Evolutionary conservation across 1,284 basidiomycete species (phyloP).

Genomic region (Cryptococcus sp.): DNA sequence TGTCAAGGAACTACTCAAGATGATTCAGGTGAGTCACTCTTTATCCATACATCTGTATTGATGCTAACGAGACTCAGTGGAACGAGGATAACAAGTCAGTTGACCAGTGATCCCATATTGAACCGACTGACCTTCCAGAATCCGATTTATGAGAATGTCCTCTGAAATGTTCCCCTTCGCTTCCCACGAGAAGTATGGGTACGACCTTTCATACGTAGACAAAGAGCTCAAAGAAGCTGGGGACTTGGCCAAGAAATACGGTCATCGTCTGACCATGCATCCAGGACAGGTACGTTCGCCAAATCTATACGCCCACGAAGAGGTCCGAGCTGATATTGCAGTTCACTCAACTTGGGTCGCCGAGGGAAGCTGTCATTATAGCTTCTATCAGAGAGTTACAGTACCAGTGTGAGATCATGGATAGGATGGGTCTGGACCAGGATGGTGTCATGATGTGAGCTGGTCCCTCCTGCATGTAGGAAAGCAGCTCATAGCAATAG

Average conservation of each 20-base stretch:
- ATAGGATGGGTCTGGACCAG: conserved; percentile 61
- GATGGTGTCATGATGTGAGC: conserved; percentile 45
- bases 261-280: conserved; percentile 78
- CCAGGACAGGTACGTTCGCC: conserved; percentile 61
- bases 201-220: conserved; percentile 57
- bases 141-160: conserved; percentile 75
- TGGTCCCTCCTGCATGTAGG: neutral
- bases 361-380: conserved; percentile 64
- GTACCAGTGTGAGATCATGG: conserved; percentile 82
- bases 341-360: conserved; percentile 78
- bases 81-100: conserved; percentile 66
- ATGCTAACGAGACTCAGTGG: conserved; percentile 54
- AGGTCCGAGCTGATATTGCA: conserved; percentile 9
- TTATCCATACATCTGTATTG: neutral
- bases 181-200: conserved; percentile 75
- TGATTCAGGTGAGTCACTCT: conserved; percentile 52
- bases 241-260: conserved; percentile 66
- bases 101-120: conserved; percentile 2
- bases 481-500: conserved; percentile 7
- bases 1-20: conserved; percentile 61
- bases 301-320: neutral
- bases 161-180: conserved; percentile 91
- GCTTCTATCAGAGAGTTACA: conserved; percentile 71
- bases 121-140: conserved; percentile 46
- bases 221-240: conserved; percentile 53